Base-by-base conservation (phyloP, 768 basidiomycete species). In the Leccinum aurantiacum region DNA sequence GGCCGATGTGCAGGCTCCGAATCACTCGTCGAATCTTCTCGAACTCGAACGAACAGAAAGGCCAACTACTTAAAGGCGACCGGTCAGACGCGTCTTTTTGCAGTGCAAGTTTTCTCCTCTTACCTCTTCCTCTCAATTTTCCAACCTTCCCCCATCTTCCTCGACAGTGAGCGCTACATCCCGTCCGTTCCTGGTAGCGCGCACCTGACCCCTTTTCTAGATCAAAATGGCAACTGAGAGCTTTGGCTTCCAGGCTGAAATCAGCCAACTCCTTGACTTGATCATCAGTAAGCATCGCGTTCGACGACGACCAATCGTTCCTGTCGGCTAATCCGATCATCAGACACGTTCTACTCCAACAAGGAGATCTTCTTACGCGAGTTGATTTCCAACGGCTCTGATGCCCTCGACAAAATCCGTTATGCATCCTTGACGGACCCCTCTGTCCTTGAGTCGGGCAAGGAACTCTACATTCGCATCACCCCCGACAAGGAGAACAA, bases 331-430 rank as follows among this genome's bases (percentile, higher is more conserved):
- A 70, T 50, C 5, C 9, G 56, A 44, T 69, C 50, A 10, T 19
- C 65, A 93, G 91, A 98, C 84, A 98, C 96, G 64, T 98, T 98
- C 88, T 99, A 98, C 88, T 97, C 95, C 63, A 98, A 99, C 89
- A 99, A 99, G 84, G 96, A 98, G 81, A 98, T 99, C 77, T 98
- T 98, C 87, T 89, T 99, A 68, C 92, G 97, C 75, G 97, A 98
- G 79, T 64, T 98, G 68, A 98, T 96, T 79, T 98, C 96, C 65
- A 98, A 98, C 81, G 80, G 82, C 65, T 98, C 97, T 61, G 97
- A 98, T 86, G 97, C 97, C 53, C 87, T 98, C 77, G 97, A 99
- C 82, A 98, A 98, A 84, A 91, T 98, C 72, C 93, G 97, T 52
- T 99, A 98, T 76, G 85, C 91, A 35, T 96, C 97, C 57, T 82